Conservation (phyloP, 116 monocot genomes). For the Cymodocea nodosa region DNA sequence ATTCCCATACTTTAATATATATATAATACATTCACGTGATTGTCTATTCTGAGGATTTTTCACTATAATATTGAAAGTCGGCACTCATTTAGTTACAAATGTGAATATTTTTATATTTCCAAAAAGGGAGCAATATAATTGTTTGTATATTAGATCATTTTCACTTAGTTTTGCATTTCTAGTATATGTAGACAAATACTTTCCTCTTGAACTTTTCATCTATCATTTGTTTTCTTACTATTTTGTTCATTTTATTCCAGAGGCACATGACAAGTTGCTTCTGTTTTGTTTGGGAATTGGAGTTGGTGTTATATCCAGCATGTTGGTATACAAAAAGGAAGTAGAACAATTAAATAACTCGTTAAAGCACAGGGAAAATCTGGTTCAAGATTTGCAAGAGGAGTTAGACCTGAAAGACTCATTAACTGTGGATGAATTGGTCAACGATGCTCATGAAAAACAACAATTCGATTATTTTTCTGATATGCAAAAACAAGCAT, state of each 20-base stretch:
- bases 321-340: constrained; percentile 46
- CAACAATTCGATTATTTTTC: constrained; percentile 8
- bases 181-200: no score
- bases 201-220: not conserved
- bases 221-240: not conserved
- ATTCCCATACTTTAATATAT: no score
- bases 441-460: constrained; percentile 19
- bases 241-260: constrained; percentile 16
- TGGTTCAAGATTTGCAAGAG: constrained; percentile 88
- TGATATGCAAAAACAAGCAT: constrained; percentile 8
- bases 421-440: constrained; percentile 46
- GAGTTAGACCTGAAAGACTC: constrained; percentile 85
- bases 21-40: no score
- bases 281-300: constrained; percentile 55
- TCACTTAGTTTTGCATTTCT: no score
- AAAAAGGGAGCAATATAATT: no score
- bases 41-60: no score
- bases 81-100: no score
- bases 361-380: constrained; percentile 45
- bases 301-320: constrained; percentile 46
- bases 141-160: no score
- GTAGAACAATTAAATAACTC: constrained; percentile 47
- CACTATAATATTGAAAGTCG: no score
- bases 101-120: no score
- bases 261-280: constrained; percentile 21